Evolutionary conservation across 225 moss, liverwort and hornwort genomes (phyloP).

Genomic region (Bryoerythrophyllum caledonicum): DNA sequence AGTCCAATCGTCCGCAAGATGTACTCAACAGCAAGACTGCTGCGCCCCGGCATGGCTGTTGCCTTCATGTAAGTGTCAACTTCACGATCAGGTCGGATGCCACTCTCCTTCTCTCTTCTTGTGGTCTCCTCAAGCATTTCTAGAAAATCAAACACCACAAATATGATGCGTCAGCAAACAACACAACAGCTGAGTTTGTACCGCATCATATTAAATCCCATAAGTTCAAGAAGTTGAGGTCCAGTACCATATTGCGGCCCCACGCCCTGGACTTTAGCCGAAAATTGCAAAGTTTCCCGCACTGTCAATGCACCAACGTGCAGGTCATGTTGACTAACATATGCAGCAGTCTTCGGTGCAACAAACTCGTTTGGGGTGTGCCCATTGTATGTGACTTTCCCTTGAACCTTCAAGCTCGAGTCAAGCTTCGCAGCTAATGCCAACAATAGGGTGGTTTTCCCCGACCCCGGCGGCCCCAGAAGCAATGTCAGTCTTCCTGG

Average conservation of each 20-base stretch:
- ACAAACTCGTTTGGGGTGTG: conserved; percentile 48
- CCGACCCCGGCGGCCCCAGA: conserved; percentile 56
- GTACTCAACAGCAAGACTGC: conserved; percentile 43
- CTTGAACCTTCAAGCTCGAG: conserved; percentile 38
- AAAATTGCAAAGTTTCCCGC: conserved; percentile 52
- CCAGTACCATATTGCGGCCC: conserved; percentile 49
- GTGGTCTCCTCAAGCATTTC: conserved; percentile 57
- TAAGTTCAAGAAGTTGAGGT: not conserved
- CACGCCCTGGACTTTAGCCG: conserved; percentile 48
- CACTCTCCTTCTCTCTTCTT: conserved; percentile 54
- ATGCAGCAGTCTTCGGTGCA: conserved; percentile 47
- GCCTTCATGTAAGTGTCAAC: conserved; percentile 64
- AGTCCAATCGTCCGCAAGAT: conserved; percentile 44
- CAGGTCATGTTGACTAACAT: conserved; percentile 53
- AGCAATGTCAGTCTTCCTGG: conserved; percentile 69
- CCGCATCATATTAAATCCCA: not conserved
- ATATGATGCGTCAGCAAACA: not conserved
- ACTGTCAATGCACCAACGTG: conserved; percentile 60
- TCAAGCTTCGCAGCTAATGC: conserved; percentile 53
- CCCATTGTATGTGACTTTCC: conserved; percentile 53
- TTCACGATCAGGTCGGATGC: conserved; percentile 55
- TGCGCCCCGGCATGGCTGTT: conserved; percentile 35
- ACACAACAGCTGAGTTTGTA: not conserved
- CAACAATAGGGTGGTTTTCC: conserved; percentile 57
- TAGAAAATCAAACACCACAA: conserved; percentile 9